Evolutionary conservation across 1,284 basidiomycete species (phyloP).

Genomic region (Schizopora paradoxa): DNA sequence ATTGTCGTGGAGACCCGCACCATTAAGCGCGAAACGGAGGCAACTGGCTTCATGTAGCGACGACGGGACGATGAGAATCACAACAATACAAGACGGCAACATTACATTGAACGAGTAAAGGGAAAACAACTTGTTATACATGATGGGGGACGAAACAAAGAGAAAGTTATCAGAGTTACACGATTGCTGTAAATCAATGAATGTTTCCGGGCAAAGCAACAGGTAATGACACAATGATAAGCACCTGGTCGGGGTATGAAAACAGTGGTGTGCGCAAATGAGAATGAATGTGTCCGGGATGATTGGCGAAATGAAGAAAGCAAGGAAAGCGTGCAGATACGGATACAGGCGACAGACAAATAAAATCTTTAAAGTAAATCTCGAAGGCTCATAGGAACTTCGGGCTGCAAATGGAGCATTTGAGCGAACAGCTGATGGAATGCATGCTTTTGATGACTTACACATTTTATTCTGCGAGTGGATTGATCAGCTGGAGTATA

Average conservation of each 20-base stretch:
- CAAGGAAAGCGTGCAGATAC: constrained; percentile 47
- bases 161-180: constrained; percentile 63
- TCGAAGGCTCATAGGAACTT: constrained; percentile 82
- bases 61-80: constrained; percentile 51
- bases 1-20: constrained; percentile 56
- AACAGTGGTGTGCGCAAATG: no score
- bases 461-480: constrained; percentile 75
- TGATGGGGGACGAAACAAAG: constrained; percentile 31
- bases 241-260: constrained; percentile 65
- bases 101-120: constrained; percentile 2
- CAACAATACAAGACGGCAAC: constrained; percentile 20
- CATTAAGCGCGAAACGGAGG: constrained; percentile 17
- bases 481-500: constrained; percentile 14
- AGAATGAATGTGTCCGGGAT: constrained; percentile 18
- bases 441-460: constrained; percentile 36
- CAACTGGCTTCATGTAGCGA: constrained; percentile 61
- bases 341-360: constrained; percentile 63
- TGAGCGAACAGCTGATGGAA: constrained; percentile 17
- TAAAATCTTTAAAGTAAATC: constrained; percentile 69
- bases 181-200: constrained; percentile 43
- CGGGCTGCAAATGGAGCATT: constrained; percentile 56
- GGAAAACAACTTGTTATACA: constrained; percentile 23
- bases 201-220: constrained; percentile 38
- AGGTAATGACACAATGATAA: constrained; percentile 62
- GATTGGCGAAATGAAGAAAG: constrained; percentile 32